Base-by-base conservation (phyloP, 495 filamentous ascomycete species). In the Eremomyces bilateralis region DNA sequence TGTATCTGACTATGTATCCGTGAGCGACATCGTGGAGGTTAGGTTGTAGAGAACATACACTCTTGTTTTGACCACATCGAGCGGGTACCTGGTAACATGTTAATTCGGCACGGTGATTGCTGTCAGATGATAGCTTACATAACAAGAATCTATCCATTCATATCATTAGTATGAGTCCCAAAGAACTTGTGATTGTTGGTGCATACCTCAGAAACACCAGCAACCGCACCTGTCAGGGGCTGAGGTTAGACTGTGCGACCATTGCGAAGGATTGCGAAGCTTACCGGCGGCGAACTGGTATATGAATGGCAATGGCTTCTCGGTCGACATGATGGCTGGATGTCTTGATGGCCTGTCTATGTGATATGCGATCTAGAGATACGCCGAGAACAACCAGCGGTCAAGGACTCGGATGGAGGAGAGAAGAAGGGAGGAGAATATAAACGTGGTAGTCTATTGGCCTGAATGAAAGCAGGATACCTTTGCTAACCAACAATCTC, bases 61-160 rank as follows among this genome's bases (percentile, higher is more conserved):
- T 70, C 88, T 64, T 33, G 88, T 97, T 65, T 97, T 97, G 49
- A 97, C 80, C 29, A 95, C 85, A 57, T 97, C 88, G 48, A 97
- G 63, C 46, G 88, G 88, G 64, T 97, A 97, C 88, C 83, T 94
- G 37, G 32, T 17, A 12, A 40, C 8, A 10, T 32, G 16, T 6
- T 18, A 28, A 28, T 28, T 28, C 8, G 8, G 24, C 24, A 13
- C 16, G 8, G 30, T 18, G 15, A 10, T 11, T 32, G 10, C 10
- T 28, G 24, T 13, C 8, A 32, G 30, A 32, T 10, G 10, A 11
- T 18, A 6, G 6, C 62, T 45, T 66, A 88, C 80, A 90, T 90
- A 29, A 85, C 65, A 49, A 88, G 56, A 59, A 92, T 88, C 79
- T 85, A 51, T 29, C 34, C 27, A 30, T 42, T 38, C 30, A 43